Percentiles rank a stretch among this genome's conserved stretches.
These are phyloP conservation scores for Mucor sp. DNA, from an alignment of 371 early-diverging fungal genomes.

Conservation along the genomic window DNA sequence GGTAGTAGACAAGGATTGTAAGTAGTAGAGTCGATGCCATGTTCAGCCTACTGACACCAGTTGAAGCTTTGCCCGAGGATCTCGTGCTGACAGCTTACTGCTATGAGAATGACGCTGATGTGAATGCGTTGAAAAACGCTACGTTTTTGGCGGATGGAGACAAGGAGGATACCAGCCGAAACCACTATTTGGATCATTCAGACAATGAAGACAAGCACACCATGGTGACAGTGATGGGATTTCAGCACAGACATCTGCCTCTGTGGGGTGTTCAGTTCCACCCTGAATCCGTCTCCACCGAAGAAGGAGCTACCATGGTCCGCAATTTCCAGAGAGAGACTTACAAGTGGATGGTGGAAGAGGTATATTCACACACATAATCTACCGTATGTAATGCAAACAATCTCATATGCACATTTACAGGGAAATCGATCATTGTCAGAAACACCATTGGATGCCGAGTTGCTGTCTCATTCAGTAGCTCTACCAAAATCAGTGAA, in stretches of 20 bases:
- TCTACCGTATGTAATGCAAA: neutral
- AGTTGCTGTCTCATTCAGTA: constrained; percentile 14
- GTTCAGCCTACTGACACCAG: neutral
- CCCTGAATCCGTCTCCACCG: constrained; percentile 93
- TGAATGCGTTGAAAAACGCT: constrained; percentile 38
- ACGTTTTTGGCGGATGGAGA: constrained; percentile 32
- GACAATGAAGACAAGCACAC: neutral
- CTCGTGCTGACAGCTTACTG: constrained; percentile 63
- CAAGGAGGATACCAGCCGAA: neutral
- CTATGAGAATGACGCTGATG: constrained; percentile 47
- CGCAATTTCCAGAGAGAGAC: constrained; percentile 73
- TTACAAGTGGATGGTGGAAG: constrained; percentile 32
- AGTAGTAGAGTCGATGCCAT: no score
- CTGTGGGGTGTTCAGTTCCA: constrained; percentile 96
- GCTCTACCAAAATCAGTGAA: constrained; percentile 5
- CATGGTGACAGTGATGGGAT: constrained; percentile 75
- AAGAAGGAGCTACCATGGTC: constrained; percentile 72
- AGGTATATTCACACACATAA: constrained; percentile 14
- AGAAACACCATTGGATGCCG: neutral
- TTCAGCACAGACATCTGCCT: constrained; percentile 72
- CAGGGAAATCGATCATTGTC: constrained; percentile 8
- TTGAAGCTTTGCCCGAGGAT: constrained; percentile 59
- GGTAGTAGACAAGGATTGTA: constrained; percentile 62
- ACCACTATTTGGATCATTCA: constrained; percentile 34
- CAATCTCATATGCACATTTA: neutral